A percentile compares a stretch with the other conserved stretches of the same genome.
These are phyloP conservation scores for Eimeria sp. DNA, from an alignment of 169 alveolate species.

Conservation along the genomic window DNA sequence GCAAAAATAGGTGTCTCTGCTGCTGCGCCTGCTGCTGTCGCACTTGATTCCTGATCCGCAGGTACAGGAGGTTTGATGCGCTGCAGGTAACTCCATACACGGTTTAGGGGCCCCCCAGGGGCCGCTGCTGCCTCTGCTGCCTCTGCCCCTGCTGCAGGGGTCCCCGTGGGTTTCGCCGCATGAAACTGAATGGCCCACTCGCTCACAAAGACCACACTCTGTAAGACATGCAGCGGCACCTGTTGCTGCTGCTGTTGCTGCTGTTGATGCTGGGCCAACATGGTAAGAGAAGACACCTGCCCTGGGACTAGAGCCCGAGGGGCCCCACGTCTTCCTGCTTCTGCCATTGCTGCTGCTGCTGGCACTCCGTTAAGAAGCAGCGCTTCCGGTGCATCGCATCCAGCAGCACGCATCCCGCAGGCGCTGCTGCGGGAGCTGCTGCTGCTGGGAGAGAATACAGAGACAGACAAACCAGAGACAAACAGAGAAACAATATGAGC, in stretches of 20 bases:
- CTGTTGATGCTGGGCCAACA: neutral
- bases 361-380: slow-evolving; percentile 3
- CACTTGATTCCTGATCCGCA: neutral
- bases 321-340: neutral
- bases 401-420: slow-evolving; percentile 18
- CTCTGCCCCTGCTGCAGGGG: neutral
- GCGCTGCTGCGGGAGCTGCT: slow-evolving; percentile 35
- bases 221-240: neutral
- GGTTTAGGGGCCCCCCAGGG: slow-evolving; percentile 8
- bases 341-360: slow-evolving; percentile 15
- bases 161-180: neutral
- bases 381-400: neutral
- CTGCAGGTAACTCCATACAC: slow-evolving; percentile 16
- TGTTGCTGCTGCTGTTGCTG: slow-evolving; percentile 37
- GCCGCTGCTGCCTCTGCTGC: neutral
- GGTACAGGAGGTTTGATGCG: neutral
- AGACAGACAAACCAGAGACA: slow-evolving; percentile 3
- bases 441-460: slow-evolving; percentile 41
- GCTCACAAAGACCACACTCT: slow-evolving; percentile 29
- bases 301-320: neutral
- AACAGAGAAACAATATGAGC: slow-evolving; percentile 31
- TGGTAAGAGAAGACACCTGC: neutral
- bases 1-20: neutral
- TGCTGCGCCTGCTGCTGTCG: neutral
- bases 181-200: slow-evolving; percentile 43